A percentile compares a stretch with the other conserved stretches of the same genome.
Conservation (phyloP, 768 basidiomycete species). For the Amanita muscaria region DNA sequence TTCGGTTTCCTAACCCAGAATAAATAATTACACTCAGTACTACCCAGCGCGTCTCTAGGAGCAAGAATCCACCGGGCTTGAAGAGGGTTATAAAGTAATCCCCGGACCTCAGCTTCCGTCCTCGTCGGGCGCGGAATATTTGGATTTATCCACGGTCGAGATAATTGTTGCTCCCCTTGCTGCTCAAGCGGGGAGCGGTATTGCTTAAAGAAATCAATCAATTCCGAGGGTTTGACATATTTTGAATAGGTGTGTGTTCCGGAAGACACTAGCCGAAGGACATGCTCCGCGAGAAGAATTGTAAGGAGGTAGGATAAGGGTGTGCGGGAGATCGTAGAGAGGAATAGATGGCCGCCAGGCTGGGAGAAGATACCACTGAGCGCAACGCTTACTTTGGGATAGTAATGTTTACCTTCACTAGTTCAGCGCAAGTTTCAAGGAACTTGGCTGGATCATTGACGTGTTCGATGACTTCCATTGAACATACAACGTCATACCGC, state of each 20-base stretch:
- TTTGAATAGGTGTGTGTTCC: conserved; percentile 93
- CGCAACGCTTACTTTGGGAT: neutral
- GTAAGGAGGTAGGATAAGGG: conserved; percentile 42
- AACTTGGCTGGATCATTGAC: conserved; percentile 89
- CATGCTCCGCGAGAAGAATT: conserved; percentile 66
- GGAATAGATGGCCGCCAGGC: conserved; percentile 94
- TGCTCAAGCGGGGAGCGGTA: conserved; percentile 29
- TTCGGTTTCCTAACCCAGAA: conserved; percentile 80
- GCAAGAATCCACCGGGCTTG: conserved; percentile 62
- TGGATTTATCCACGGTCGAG: conserved; percentile 53
- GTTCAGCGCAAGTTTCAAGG: conserved; percentile 67
- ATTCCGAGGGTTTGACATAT: conserved; percentile 80
- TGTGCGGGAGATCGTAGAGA: conserved; percentile 88
- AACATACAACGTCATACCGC: conserved; percentile 87
- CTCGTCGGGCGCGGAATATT: conserved; percentile 45
- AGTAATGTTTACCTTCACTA: conserved; percentile 62
- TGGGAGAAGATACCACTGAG: neutral
- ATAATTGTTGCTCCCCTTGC: conserved; percentile 6
- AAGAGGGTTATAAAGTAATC: conserved; percentile 69
- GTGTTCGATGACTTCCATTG: conserved; percentile 97
- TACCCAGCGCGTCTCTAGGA: conserved; percentile 45
- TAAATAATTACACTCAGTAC: conserved; percentile 65
- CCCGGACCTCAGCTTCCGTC: conserved; percentile 70
- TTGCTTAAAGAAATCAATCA: conserved; percentile 71
- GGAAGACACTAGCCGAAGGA: conserved; percentile 68